These are phyloP conservation scores for Alternaria atra DNA, from an alignment of 2,329 filamentous ascomycete species.

Conservation along the genomic window DNA sequence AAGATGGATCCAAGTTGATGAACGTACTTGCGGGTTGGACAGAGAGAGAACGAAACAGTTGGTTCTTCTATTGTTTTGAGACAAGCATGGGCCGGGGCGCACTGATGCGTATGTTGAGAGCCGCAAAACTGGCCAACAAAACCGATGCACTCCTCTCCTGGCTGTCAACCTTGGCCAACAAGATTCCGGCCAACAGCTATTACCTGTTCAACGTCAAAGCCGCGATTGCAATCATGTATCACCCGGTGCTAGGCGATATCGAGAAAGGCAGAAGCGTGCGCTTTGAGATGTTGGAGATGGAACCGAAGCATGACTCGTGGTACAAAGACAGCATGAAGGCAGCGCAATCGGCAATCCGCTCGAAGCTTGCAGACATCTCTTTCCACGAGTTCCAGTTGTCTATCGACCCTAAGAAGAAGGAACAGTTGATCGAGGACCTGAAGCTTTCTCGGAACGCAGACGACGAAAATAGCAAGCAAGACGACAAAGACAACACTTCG, in stretches of 20 bases:
- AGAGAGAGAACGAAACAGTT: conserved; percentile 1
- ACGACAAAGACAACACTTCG: too few relatives aligned
- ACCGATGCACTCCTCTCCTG: not conserved
- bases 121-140: not conserved
- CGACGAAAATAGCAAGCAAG: too few relatives aligned
- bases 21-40: not conserved
- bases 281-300: conserved; percentile 4
- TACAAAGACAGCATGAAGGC: conserved; percentile 4
- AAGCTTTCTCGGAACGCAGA: not conserved
- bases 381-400: conserved; percentile 1
- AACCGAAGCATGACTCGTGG: not conserved
- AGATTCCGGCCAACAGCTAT: not conserved
- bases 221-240: not conserved
- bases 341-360: not conserved
- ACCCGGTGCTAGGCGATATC: not conserved
- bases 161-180: not conserved
- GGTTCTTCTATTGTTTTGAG: conserved; percentile 3
- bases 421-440: not conserved
- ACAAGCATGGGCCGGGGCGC: not conserved
- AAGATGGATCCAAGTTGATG: not conserved
- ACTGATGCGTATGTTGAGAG: conserved; percentile 5
- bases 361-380: not conserved
- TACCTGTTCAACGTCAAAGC: conserved; percentile 1
- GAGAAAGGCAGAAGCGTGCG: conserved; percentile 1
- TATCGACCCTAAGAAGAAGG: not conserved